phyloP scores from a whole-genome alignment of 2,329 filamentous ascomycete species.

The Exophiala sideris region DNA sequence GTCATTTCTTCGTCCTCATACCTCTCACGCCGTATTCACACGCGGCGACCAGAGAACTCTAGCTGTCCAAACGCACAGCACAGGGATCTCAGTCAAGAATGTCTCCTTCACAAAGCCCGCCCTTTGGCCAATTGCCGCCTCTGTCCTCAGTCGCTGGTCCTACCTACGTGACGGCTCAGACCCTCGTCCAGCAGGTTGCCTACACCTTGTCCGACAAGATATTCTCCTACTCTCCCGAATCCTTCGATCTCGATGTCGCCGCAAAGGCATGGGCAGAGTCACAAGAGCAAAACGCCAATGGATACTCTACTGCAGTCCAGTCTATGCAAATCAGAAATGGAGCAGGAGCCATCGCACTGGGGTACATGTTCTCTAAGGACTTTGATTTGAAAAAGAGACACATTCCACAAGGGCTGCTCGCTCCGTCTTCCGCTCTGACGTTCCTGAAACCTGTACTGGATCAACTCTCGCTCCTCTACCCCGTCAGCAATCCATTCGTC shows the following conservation, averaged over 20 bases:
- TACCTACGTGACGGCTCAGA: slow-evolving; percentile 89
- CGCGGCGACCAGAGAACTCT: slow-evolving; percentile 33
- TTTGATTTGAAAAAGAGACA: slow-evolving; percentile 89
- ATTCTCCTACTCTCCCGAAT: slow-evolving; percentile 92
- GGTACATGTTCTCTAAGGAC: slow-evolving; percentile 97
- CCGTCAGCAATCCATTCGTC: slow-evolving; percentile 86
- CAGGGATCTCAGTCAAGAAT: slow-evolving; percentile 25
- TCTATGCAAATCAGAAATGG: slow-evolving; percentile 83
- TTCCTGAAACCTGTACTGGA: slow-evolving; percentile 81
- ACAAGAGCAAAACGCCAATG: slow-evolving; percentile 74
- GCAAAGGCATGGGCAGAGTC: slow-evolving; percentile 71
- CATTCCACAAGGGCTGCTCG: slow-evolving; percentile 86
- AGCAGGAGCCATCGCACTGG: slow-evolving; percentile 84
- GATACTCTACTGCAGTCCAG: slow-evolving; percentile 73
- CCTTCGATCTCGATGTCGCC: slow-evolving; percentile 84
- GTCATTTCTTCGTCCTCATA: slow-evolving; percentile 7
- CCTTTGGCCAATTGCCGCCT: slow-evolving; percentile 51
- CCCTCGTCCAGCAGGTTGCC: slow-evolving; percentile 91
- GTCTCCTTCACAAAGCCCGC: slow-evolving; percentile 34
- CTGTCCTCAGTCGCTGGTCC: slow-evolving; percentile 70
- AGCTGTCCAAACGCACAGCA: slow-evolving; percentile 31
- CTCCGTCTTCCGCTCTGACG: slow-evolving; percentile 76
- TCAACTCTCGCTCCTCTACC: slow-evolving; percentile 86
- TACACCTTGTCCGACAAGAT: slow-evolving; percentile 95
- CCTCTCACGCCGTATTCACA: slow-evolving; percentile 1